Evolutionary conservation across 495 filamentous ascomycete genomes (phyloP), one percentile per base, ranked within the genome.

Genomic region (Podospora fimiseda): DNA sequence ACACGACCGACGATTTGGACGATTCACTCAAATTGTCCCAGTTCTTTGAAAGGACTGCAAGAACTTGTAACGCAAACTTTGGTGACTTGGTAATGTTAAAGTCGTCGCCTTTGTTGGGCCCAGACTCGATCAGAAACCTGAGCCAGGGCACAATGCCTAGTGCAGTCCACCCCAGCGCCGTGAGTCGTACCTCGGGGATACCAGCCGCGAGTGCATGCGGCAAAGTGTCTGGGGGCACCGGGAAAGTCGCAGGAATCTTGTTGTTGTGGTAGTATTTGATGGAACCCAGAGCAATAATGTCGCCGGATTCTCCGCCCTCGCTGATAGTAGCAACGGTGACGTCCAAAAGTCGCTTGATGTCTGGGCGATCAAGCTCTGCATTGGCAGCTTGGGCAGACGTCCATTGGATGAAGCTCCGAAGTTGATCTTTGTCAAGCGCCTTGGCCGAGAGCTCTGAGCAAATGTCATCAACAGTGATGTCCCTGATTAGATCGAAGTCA

Each of bases 391-490:
- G 87, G 58, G 76, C 77, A 39, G 81, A 80, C 48, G 85, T 76
- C 90, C 93, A 99, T 36, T 79, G 79, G 40, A 97, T 76, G 59
- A 97, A 95, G 58, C 87, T 82, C 27, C 77, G 70, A 2, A 95
- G 74, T 60, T 97, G 90, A 40, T 73, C 70, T 41, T 87, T 81
- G 38, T 75, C 82, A 46, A 98, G 70, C 3, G 93, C 86, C 57
- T 85, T 89, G 13, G 76, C 72, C 50, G 84, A 85, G 2, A 98
- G 73, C 63, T 95, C 90, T 42, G 81, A 70, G 51, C 80, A 84
- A 55, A 98, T 88, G 60, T 99, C 94, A 9, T 80, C 79, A 14
- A 91, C 84, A 1, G 89, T 94, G 38, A 96, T 86, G 43, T 90
- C 85, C 11, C 82, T 86, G 19, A 99, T 78, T 46, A 95, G 66